phyloP scores from a whole-genome alignment of 768 basidiomycete genomes.

The Rhizopogon vinicolor region DNA sequence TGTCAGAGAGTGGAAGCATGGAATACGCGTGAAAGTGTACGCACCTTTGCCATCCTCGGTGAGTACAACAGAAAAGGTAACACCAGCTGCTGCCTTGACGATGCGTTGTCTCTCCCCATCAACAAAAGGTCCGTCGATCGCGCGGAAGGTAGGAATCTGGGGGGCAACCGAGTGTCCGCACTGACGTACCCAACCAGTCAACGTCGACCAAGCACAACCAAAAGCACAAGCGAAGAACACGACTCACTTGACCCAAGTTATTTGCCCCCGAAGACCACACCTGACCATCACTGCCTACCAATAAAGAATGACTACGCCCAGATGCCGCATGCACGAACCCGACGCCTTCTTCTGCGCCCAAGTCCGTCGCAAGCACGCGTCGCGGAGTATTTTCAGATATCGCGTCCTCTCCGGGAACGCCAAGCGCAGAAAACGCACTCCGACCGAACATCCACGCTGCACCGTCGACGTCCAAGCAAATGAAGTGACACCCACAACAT shows the following conservation, averaged over 20 bases:
- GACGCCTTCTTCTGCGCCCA: slow-evolving; percentile 54
- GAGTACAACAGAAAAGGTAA: slow-evolving; percentile 80
- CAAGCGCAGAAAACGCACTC: slow-evolving; percentile 66
- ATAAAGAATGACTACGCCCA: slow-evolving; percentile 76
- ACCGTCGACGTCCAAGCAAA: slow-evolving; percentile 70
- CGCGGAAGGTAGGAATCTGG: slow-evolving; percentile 64
- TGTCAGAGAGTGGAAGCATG: not conserved
- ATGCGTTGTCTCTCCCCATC: slow-evolving; percentile 61
- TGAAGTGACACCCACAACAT: slow-evolving; percentile 71
- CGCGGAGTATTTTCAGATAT: slow-evolving; percentile 77
- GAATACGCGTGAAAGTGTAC: slow-evolving; percentile 7
- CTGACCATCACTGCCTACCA: slow-evolving; percentile 77
- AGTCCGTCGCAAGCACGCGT: slow-evolving; percentile 49
- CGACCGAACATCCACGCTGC: slow-evolving; percentile 90
- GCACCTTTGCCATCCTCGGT: slow-evolving; percentile 78
- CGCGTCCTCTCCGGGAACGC: slow-evolving; percentile 47
- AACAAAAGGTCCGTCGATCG: slow-evolving; percentile 52
- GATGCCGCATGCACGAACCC: slow-evolving; percentile 80
- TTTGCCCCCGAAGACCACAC: slow-evolving; percentile 87
- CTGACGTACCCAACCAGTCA: slow-evolving; percentile 28
- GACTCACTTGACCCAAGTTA: slow-evolving; percentile 69
- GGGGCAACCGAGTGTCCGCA: slow-evolving; percentile 66
- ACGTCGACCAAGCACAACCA: not conserved
- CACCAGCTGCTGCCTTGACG: slow-evolving; percentile 73
- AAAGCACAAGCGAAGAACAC: not conserved